These are phyloP conservation scores for Penicillium sp. DNA, from an alignment of 2,329 filamentous ascomycete species.

Conservation along the genomic window DNA sequence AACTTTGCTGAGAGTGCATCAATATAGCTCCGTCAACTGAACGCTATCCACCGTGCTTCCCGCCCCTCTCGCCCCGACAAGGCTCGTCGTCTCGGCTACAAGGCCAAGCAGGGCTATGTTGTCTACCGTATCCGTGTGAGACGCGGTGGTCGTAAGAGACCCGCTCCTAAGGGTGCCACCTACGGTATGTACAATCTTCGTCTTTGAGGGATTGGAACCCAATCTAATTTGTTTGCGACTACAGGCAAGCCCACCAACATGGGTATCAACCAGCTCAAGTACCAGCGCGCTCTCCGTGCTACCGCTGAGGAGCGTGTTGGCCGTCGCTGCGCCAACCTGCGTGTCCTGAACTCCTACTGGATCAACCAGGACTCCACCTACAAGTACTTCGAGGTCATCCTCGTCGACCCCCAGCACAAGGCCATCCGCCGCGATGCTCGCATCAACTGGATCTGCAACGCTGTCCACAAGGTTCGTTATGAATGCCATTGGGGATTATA, in stretches of 20 bases:
- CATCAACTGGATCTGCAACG: constrained; percentile 99
- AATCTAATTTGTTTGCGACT: constrained; percentile 4
- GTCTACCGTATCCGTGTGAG: constrained; percentile 99
- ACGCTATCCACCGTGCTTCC: constrained; percentile 98
- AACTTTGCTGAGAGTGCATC: constrained; percentile 99
- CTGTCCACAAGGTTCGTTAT: constrained; percentile 73
- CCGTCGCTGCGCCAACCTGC: constrained; percentile 95
- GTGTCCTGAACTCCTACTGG: constrained; percentile 99
- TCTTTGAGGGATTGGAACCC: too few relatives aligned
- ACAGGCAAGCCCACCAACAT: constrained; percentile 99
- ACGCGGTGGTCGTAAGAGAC: constrained; percentile 97
- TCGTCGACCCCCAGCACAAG: constrained; percentile 99
- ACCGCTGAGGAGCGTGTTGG: constrained; percentile 99
- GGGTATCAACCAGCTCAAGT: constrained; percentile 99
- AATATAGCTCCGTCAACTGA: constrained; percentile 99
- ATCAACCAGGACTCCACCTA: constrained; percentile 99
- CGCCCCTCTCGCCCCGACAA: constrained; percentile 98
- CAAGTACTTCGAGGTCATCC: constrained; percentile 99
- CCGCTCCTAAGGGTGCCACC: constrained; percentile 93
- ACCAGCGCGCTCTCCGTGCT: constrained; percentile 95
- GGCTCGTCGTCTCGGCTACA: constrained; percentile 99
- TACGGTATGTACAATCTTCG: too few relatives aligned
- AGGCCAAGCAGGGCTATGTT: constrained; percentile 99
- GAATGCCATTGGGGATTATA: not conserved
- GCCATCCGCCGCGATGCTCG: constrained; percentile 96